Conservation (phyloP, 768 basidiomycete genomes). For the Mycena galericulata region DNA sequence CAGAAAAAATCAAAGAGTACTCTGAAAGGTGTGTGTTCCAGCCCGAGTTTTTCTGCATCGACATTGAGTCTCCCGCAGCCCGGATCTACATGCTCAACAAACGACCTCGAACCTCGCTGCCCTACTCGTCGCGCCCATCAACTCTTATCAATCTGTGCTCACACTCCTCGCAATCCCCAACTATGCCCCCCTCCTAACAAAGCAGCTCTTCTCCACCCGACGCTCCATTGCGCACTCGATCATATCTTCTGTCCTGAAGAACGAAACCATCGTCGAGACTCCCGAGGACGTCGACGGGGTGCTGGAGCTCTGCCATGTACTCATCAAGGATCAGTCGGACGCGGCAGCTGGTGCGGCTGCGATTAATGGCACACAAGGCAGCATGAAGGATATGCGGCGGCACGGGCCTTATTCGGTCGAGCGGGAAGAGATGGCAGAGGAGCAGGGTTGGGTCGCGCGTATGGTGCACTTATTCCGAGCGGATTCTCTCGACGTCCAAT, state of each 20-base stretch:
- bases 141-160: constrained; percentile 95
- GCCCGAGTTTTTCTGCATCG: not conserved
- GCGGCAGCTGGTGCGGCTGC: constrained; percentile 46
- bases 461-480: constrained; percentile 97
- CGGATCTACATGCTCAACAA: constrained; percentile 89
- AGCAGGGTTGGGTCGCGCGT: constrained; percentile 98
- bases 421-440: constrained; percentile 94
- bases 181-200: constrained; percentile 84
- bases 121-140: constrained; percentile 93
- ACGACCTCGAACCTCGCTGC: constrained; percentile 93
- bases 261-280: constrained; percentile 94
- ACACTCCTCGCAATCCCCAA: constrained; percentile 96
- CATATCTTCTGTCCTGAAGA: constrained; percentile 94
- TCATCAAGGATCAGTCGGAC: constrained; percentile 88
- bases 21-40: constrained; percentile 70
- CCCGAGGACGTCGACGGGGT: constrained; percentile 96
- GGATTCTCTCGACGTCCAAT: constrained; percentile 89
- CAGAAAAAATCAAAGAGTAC: constrained; percentile 87
- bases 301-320: constrained; percentile 90
- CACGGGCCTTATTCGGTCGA: constrained; percentile 75
- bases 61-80: constrained; percentile 55
- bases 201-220: constrained; percentile 91
- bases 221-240: constrained; percentile 95
- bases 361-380: constrained; percentile 49
- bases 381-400: constrained; percentile 61